Evolutionary conservation across 495 filamentous ascomycete genomes (phyloP).

Genomic region (Pseudomonodictys pantanalensis): DNA sequence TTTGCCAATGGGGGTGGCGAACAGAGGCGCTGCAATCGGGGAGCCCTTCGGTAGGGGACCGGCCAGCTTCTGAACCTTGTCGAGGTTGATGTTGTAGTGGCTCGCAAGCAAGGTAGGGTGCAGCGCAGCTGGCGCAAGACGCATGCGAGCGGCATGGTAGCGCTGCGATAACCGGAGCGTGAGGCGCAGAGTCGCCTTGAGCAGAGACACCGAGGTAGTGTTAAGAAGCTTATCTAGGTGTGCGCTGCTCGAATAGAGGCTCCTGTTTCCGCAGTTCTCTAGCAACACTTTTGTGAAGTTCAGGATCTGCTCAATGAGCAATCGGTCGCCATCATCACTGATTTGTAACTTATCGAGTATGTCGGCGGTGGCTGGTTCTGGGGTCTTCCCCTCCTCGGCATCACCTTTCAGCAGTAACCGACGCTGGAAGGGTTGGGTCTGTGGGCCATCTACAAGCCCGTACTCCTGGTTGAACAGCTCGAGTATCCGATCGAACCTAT

Average conservation of each 20-base stretch:
- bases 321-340: slow-evolving; percentile 68
- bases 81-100: slow-evolving; percentile 93
- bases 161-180: slow-evolving; percentile 81
- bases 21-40: slow-evolving; percentile 35
- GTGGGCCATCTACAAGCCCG: slow-evolving; percentile 73
- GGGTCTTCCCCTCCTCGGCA: slow-evolving; percentile 42
- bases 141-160: slow-evolving; percentile 82
- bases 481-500: slow-evolving; percentile 88
- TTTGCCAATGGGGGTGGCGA: slow-evolving; percentile 54
- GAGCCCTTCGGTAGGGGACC: slow-evolving; percentile 74
- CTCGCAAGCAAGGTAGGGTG: slow-evolving; percentile 71
- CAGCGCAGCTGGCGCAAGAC: slow-evolving; percentile 59
- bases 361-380: slow-evolving; percentile 36
- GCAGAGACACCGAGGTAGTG: slow-evolving; percentile 73
- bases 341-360: slow-evolving; percentile 60
- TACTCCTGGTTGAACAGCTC: slow-evolving; percentile 80
- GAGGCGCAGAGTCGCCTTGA: slow-evolving; percentile 71
- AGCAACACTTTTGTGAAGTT: slow-evolving; percentile 81
- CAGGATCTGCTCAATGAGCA: slow-evolving; percentile 75
- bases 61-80: slow-evolving; percentile 78
- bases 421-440: slow-evolving; percentile 68
- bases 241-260: slow-evolving; percentile 88
- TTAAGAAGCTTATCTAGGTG: slow-evolving; percentile 85
- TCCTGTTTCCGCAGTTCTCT: slow-evolving; percentile 95
- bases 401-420: slow-evolving; percentile 59